Conservation (phyloP, 805 yeast genomes). For the Candida ficus region DNA sequence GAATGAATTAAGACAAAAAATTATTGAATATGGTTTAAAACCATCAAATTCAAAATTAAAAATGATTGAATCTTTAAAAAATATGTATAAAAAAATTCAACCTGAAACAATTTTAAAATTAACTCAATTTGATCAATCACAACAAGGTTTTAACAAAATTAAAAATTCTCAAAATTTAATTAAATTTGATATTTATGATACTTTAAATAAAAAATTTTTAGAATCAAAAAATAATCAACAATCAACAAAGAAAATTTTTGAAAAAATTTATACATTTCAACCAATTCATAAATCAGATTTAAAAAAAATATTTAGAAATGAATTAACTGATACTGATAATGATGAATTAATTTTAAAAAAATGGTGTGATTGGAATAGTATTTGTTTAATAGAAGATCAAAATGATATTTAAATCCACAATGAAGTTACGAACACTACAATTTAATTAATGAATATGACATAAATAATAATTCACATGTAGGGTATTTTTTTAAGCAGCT, state of each 20-base stretch:
- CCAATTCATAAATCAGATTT: conserved; percentile 13
- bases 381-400: conserved; percentile 17
- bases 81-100: conserved; percentile 10
- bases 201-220: conserved; percentile 10
- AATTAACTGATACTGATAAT: conserved; percentile 5
- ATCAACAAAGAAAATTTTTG: conserved; percentile 9
- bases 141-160: conserved; percentile 6
- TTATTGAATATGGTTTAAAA: conserved; percentile 23
- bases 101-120: conserved; percentile 15
- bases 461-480: no score
- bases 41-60: conserved; percentile 17
- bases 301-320: conserved; percentile 5
- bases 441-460: no score
- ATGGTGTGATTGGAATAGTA: conserved; percentile 25
- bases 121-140: conserved; percentile 15
- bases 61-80: conserved; percentile 19
- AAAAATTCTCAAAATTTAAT: conserved; percentile 20
- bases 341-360: conserved; percentile 9
- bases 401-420: neutral
- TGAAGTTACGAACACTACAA: neutral
- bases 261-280: conserved; percentile 22
- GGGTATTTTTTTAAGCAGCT: neutral
- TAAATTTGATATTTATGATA: conserved; percentile 18
- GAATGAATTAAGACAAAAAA: conserved; percentile 18
- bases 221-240: neutral